A percentile compares a stretch with the other conserved stretches of the same genome.
phyloP scores from a whole-genome alignment of 441 rosid genomes.

The Populus hybrid region DNA sequence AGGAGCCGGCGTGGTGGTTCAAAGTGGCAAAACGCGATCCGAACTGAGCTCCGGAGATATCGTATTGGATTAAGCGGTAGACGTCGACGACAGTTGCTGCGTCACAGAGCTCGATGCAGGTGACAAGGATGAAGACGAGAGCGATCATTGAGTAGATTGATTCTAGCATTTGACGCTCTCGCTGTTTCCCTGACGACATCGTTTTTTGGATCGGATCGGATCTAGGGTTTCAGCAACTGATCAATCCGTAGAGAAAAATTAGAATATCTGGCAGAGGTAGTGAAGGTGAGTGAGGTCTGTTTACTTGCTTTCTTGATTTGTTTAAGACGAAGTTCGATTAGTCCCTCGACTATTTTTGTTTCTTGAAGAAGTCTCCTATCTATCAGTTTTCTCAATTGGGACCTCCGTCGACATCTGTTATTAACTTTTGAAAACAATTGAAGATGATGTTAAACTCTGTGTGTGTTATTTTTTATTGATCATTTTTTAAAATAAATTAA shows the following conservation, averaged over 20 bases:
- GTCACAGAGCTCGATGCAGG: conserved; percentile 85
- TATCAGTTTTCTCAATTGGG: too few relatives aligned
- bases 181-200: conserved; percentile 33
- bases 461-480: too few relatives aligned
- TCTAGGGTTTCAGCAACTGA: conserved; percentile 39
- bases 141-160: conserved; percentile 67
- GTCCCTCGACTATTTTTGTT: too few relatives aligned
- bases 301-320: too few relatives aligned
- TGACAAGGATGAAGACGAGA: conserved; percentile 60
- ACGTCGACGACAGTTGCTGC: conserved; percentile 92
- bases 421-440: too few relatives aligned
- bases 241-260: neutral
- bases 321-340: too few relatives aligned
- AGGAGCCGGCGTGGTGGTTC: conserved; percentile 86
- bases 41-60: conserved; percentile 77
- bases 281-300: too few relatives aligned
- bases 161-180: conserved; percentile 37
- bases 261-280: neutral
- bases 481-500: too few relatives aligned
- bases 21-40: conserved; percentile 88
- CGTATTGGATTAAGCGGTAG: conserved; percentile 93
- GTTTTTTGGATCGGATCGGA: conserved; percentile 17
- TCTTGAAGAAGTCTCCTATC: too few relatives aligned
- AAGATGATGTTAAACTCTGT: too few relatives aligned
- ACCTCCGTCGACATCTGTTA: too few relatives aligned